Evolutionary conservation across 2,329 filamentous ascomycete genomes (phyloP), one percentile per base, ranked within the genome.

Genomic region (Pezicula radicicola): DNA sequence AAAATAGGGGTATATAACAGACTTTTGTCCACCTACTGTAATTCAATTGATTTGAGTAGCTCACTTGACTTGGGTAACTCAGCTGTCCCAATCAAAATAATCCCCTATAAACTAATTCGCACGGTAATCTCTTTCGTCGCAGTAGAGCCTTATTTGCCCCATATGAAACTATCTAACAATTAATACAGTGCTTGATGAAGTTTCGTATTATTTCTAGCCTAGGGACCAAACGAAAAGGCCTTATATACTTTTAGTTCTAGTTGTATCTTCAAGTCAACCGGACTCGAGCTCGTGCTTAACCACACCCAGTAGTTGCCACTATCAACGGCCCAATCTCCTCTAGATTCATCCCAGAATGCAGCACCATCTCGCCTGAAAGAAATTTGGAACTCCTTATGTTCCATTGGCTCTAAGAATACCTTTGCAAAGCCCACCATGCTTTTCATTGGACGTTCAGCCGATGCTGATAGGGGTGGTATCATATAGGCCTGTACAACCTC

Each of bases 401-500:
- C 46, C 25, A 15, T 25, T 15, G 46, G 3, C n/a, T 15, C 21
- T 3, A 48, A 12, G 13, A n/a, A 21, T 19, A 40, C 10, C 18
- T 48, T 48, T 25, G 18, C 12, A 28, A 48, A 48, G n/a, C 46
- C 46, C 8, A 39, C 46, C 37, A 48, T 33, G n/a, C 46, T 33
- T 27, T 48, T 48, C 15, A 27, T 40, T 8, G 46, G 46, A 45
- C 25, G 42, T 12, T 45, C 42, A n/a, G 27, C 15, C 10, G 21
- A 39, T 12, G n/a, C 12, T 27, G 42, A 45, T n/a, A 15, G 2
- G 15, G 46, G 33, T n/a, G 35, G 46, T 15, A 27, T 10, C 15
- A 48, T 3, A 63, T 58, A 35, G 67, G 64, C 53, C 60, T 69
- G 5, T 19, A 40, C 46, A 15, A 48, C 46, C 19, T 48, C 46